Percentiles rank a stretch among this genome's conserved stretches.
Conservation (phyloP, 768 basidiomycete species). For the Ephemerocybe angulata region DNA sequence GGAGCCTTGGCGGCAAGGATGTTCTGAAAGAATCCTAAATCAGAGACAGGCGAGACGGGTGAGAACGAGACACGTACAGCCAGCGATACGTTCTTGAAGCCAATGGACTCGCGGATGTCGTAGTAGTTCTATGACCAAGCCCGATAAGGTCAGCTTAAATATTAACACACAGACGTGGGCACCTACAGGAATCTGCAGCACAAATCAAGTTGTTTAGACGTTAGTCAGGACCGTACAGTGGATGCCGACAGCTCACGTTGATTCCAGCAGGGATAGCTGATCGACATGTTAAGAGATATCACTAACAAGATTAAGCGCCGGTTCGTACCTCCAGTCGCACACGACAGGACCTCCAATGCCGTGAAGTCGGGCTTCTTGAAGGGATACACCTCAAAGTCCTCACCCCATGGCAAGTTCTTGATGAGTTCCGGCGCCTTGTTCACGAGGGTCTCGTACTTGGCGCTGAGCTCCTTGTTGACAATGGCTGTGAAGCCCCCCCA, state of each 20-base stretch:
- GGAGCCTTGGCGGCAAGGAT: conserved; percentile 86
- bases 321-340: conserved; percentile 72
- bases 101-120: conserved; percentile 72
- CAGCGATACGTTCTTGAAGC: conserved; percentile 89
- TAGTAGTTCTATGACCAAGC: conserved; percentile 68
- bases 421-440: conserved; percentile 74
- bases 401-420: conserved; percentile 80
- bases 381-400: conserved; percentile 59
- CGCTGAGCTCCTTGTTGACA: conserved; percentile 79
- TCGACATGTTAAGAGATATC: conserved; percentile 3
- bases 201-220: background rate
- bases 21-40: conserved; percentile 43
- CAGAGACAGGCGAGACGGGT: background rate
- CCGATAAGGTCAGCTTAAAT: background rate
- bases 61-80: conserved; percentile 43
- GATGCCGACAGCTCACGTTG: conserved; percentile 46
- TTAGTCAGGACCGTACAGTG: background rate
- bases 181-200: conserved; percentile 60
- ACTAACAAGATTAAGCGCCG: background rate
- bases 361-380: conserved; percentile 90
- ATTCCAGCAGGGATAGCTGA: conserved; percentile 83
- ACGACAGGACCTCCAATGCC: conserved; percentile 76
- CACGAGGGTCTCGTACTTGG: conserved; percentile 77
- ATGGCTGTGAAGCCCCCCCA: conserved; percentile 94
- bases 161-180: background rate